Evolutionary conservation across 2,329 filamentous ascomycete species (phyloP), one percentile per base, ranked within the genome.

Genomic region (Whalleya microplaca): DNA sequence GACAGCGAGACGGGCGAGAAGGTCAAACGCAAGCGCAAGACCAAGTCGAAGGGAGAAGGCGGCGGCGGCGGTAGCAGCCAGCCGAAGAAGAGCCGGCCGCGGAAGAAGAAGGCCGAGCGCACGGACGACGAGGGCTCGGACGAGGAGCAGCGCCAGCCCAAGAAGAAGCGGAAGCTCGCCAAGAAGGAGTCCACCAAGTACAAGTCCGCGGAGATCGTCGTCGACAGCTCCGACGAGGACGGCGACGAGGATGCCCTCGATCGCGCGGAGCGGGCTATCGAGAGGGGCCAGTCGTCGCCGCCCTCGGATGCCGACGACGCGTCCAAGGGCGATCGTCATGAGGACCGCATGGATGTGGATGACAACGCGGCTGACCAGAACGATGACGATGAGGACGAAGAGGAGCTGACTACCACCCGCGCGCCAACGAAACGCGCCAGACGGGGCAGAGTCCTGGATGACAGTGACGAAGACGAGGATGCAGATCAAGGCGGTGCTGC

Each of bases 191-290:
- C 75, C 58, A 73, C 71, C 72, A 96, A 96, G 75, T 96, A 85
- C 80, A 96, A 96, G 82, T 93, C 89, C 48, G 87, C 84, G 1
- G 92, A 96, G 74, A 85, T 92, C 60, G 86, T 96, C 23, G 88
- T 91, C 44, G 90, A 94, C 61, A 91, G 88, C 62, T 84, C 83
- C 16, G 84, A 83, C 12, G 80, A 80, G 2, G 70, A 76, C 7
- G 74, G 74, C 14, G 72, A 76, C 1, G 73, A n/a, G n/a, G n/a
- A 79, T 42, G 73, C 71, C 4, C 72, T 80, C 3, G 79, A 81
- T n/a, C 73, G 74, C 27, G 78, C 77, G 0, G 79, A 81, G 63
- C 71, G 73, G 48, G 73, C 72, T 3, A 66, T 80, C 2, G 74
- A 75, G 29, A 70, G 54, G 59, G 66, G 23, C 4, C 23, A 65